Conservation (phyloP, 139 green algal species). For the Micractinium conductrix region DNA sequence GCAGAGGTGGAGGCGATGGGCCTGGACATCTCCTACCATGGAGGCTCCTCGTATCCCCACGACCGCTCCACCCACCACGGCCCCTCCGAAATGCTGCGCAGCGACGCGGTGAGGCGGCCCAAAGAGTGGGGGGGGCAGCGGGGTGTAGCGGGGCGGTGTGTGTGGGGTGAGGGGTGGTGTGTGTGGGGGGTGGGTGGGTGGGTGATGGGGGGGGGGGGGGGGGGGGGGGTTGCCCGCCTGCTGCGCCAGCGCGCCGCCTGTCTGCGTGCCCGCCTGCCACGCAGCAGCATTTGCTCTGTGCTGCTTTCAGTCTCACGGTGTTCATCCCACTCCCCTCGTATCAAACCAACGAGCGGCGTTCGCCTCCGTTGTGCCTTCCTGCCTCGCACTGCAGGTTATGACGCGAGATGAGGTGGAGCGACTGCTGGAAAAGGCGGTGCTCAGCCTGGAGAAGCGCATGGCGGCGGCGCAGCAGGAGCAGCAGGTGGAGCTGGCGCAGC, state of each 20-base stretch:
- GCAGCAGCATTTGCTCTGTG: too few species aligned
- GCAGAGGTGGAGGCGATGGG: conserved; percentile 69
- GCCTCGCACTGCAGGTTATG: not conserved
- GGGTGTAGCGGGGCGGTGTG: too few species aligned
- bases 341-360: too few species aligned
- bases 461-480: not conserved
- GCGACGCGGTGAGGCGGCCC: not conserved
- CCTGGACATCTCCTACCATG: conserved; percentile 77
- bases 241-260: too few species aligned
- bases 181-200: not conserved
- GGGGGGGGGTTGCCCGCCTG: too few species aligned
- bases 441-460: not conserved
- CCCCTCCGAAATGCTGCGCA: not conserved
- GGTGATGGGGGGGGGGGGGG: too few species aligned
- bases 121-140: not conserved
- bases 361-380: not conserved
- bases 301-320: too few species aligned
- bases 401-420: conserved; percentile 7
- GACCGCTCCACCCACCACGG: not conserved
- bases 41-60: conserved; percentile 47
- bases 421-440: not conserved
- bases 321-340: too few species aligned
- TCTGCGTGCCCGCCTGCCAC: too few species aligned
- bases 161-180: too few species aligned
- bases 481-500: not conserved